Conservation (phyloP, 805 yeast species). For the Yamadazyma akitaensis region DNA sequence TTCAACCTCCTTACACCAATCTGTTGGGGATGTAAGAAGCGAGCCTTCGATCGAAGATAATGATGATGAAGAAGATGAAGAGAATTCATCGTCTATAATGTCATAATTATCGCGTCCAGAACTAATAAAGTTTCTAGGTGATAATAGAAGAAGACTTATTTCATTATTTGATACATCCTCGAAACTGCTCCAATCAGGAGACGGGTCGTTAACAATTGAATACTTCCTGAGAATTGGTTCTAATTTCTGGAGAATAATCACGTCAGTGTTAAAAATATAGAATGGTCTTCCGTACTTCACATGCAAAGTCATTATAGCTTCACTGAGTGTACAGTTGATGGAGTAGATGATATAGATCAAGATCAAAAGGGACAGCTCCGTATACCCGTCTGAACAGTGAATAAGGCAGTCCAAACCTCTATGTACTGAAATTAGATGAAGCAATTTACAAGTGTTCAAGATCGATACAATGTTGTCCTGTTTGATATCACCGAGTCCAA, state of each 20-base stretch:
- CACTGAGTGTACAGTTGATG: slow-evolving; percentile 55
- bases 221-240: slow-evolving; percentile 57
- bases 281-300: slow-evolving; percentile 68
- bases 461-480: slow-evolving; percentile 61
- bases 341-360: slow-evolving; percentile 71
- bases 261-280: slow-evolving; percentile 77
- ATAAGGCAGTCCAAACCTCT: slow-evolving; percentile 48
- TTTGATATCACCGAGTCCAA: slow-evolving; percentile 69
- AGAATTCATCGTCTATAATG: slow-evolving; percentile 1
- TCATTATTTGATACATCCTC: slow-evolving; percentile 30
- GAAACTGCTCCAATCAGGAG: slow-evolving; percentile 26
- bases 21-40: slow-evolving; percentile 2
- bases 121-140: slow-evolving; percentile 5
- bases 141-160: slow-evolving; percentile 33
- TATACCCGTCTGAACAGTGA: slow-evolving; percentile 87
- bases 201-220: slow-evolving; percentile 45
- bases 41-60: slow-evolving; percentile 2
- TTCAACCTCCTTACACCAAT: slow-evolving; percentile 41
- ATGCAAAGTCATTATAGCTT: slow-evolving; percentile 67
- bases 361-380: slow-evolving; percentile 79
- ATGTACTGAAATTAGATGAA: slow-evolving; percentile 41
- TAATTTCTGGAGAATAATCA: slow-evolving; percentile 58
- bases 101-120: not conserved
- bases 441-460: slow-evolving; percentile 64
- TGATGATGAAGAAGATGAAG: slow-evolving; percentile 3